Percentiles rank a stretch among this genome's conserved stretches.
phyloP scores from a whole-genome alignment of 2,329 filamentous ascomycete species.

The Pseudocercospora fijiensis region DNA sequence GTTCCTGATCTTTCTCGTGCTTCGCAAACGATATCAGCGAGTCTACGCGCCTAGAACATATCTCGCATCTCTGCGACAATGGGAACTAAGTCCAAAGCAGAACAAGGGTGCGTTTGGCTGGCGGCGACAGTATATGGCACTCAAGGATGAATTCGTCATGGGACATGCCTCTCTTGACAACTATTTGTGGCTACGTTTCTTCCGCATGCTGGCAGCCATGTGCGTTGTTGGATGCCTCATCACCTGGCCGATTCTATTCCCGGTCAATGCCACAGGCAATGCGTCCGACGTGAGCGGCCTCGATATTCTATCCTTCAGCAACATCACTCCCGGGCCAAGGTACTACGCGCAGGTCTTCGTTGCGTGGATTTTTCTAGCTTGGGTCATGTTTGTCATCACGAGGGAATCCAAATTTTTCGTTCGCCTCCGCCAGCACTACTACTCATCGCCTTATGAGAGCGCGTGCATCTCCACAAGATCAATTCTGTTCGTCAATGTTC shows the following conservation, averaged over 20 bases:
- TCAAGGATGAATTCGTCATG: conserved; percentile 45
- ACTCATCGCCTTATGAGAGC: conserved; percentile 45
- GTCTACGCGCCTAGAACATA: conserved; percentile 41
- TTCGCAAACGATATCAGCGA: conserved; percentile 44
- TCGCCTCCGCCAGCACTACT: conserved; percentile 49
- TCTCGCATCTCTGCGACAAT: conserved; percentile 31
- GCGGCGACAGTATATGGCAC: conserved; percentile 39
- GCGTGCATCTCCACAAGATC: conserved; percentile 48
- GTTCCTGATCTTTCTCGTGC: conserved; percentile 48
- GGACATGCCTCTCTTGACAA: conserved; percentile 49
- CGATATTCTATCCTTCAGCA: conserved; percentile 37
- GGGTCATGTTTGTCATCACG: conserved; percentile 47
- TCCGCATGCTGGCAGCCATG: conserved; percentile 45
- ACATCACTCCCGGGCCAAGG: conserved; percentile 41
- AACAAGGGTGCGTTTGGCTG: conserved; percentile 52
- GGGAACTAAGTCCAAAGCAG: conserved; percentile 50
- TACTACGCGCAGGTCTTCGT: conserved; percentile 46
- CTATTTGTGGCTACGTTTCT: conserved; percentile 50
- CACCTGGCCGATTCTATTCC: conserved; percentile 50
- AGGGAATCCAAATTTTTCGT: conserved; percentile 47
- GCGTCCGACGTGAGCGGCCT: conserved; percentile 25
- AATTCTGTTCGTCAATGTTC: conserved; percentile 49
- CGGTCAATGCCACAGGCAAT: conserved; percentile 44
- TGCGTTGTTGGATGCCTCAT: conserved; percentile 47
- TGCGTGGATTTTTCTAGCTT: conserved; percentile 43